Conservation (phyloP, 306 rosid genomes). For the Castanea sativa region DNA sequence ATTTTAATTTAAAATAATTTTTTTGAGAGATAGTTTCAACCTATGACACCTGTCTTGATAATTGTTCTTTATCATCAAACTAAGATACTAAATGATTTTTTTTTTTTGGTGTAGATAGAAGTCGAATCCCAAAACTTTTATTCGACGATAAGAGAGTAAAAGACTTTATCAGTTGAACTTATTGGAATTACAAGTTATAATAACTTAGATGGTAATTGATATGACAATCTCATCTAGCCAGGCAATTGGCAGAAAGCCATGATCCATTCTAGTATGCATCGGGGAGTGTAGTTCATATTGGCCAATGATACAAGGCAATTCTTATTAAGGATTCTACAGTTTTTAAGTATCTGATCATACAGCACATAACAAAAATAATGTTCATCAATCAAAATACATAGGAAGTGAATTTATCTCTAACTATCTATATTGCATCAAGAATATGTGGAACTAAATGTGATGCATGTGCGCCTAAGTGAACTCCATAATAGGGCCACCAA, state of each 20-base stretch:
- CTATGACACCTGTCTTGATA: fast-evolving
- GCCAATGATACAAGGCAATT: neutral
- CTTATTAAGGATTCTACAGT: neutral
- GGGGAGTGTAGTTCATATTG: neutral
- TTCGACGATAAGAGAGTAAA: no score
- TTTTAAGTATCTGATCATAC: neutral
- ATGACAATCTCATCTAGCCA: no score
- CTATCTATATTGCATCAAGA: neutral
- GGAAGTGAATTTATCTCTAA: neutral
- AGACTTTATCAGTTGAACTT: no score
- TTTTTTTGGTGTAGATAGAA: no score
- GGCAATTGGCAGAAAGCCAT: neutral
- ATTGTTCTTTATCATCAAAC: no score
- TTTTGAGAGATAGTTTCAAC: no score
- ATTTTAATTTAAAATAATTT: neutral
- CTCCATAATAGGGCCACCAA: conserved; percentile 6
- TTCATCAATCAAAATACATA: neutral
- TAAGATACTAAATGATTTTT: no score
- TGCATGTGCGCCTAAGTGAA: conserved; percentile 1
- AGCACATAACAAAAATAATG: neutral
- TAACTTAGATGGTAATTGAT: no score
- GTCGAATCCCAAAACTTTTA: no score
- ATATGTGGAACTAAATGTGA: conserved; percentile 1
- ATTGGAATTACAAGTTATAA: no score
- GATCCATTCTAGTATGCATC: neutral